Conservation (phyloP, 352 stramenopile genomes). For the Elongisporangium prolatum region DNA sequence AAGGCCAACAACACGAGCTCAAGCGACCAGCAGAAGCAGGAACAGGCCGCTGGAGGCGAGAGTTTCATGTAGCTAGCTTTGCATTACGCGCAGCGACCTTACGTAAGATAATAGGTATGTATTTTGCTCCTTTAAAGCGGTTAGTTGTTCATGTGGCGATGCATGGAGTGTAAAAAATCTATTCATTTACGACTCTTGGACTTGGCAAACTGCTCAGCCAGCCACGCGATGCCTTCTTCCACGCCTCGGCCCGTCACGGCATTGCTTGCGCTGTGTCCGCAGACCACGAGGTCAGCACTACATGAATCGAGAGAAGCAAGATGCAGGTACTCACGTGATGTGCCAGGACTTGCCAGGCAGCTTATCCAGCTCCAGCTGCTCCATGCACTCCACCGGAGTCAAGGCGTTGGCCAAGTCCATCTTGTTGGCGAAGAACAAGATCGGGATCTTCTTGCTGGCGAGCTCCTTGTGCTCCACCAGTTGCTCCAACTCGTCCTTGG, state of each 20-base stretch:
- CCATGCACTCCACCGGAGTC: conserved; percentile 77
- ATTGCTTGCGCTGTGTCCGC: conserved; percentile 60
- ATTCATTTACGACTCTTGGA: conserved; percentile 48
- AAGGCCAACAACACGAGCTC: conserved; percentile 67
- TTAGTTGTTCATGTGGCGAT: background rate
- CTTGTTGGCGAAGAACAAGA: conserved; percentile 88
- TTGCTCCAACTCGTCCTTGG: conserved; percentile 85
- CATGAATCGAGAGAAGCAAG: background rate
- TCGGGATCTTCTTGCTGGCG: conserved; percentile 60
- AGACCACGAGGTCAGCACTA: background rate
- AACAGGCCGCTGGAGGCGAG: conserved; percentile 19
- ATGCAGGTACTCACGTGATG: conserved; percentile 59
- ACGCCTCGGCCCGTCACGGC: conserved; percentile 72
- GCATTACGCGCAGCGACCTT: background rate
- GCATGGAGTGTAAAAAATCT: background rate
- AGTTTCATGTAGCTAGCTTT: conserved; percentile 28
- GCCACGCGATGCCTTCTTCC: conserved; percentile 80
- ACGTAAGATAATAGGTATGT: background rate
- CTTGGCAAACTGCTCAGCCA: conserved; percentile 71
- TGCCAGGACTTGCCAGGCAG: conserved; percentile 80
- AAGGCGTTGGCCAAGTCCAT: conserved; percentile 75
- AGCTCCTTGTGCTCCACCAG: conserved; percentile 81
- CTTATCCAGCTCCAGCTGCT: conserved; percentile 73
- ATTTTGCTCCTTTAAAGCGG: background rate
- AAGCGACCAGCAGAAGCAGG: conserved; percentile 39